Percentiles rank a stretch among this genome's conserved stretches.
Conservation (phyloP, 768 basidiomycete genomes). For the Mycena vulgaris region DNA sequence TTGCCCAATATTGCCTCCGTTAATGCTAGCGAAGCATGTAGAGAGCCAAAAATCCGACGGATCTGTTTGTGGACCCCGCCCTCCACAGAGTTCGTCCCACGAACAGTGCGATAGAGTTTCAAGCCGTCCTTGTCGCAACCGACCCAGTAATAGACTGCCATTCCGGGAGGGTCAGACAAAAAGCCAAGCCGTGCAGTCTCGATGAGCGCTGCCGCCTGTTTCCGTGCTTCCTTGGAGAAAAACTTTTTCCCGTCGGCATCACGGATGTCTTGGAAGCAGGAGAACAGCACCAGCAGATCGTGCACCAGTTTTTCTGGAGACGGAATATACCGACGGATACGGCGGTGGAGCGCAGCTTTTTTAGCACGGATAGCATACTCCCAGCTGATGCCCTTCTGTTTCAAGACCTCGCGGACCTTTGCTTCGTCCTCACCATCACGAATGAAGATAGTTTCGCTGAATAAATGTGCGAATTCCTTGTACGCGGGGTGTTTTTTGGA, state of each 20-base stretch:
- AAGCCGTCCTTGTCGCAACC: conserved; percentile 13
- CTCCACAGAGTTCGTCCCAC: conserved; percentile 23
- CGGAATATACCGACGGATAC: conserved; percentile 23
- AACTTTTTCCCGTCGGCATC: conserved; percentile 2
- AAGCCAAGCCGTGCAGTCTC: conserved; percentile 19
- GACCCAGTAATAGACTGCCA: conserved; percentile 13
- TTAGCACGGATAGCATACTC: conserved; percentile 21
- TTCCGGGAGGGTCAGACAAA: conserved; percentile 21
- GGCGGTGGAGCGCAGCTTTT: conserved; percentile 18
- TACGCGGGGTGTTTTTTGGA: conserved; percentile 29
- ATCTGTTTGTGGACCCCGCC: conserved; percentile 23
- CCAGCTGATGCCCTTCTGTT: conserved; percentile 23
- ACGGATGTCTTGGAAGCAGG: conserved; percentile 6
- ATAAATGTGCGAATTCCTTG: conserved; percentile 28
- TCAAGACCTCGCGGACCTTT: conserved; percentile 17
- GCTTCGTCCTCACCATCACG: conserved; percentile 26
- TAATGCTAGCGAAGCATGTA: conserved; percentile 1
- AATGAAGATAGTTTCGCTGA: conserved; percentile 27
- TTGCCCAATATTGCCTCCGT: conserved; percentile 22
- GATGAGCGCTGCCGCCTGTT: conserved; percentile 1
- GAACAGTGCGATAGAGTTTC: conserved; percentile 8
- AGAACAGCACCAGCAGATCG: conserved; percentile 8
- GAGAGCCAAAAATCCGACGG: conserved; percentile 21
- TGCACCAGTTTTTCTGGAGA: conserved; percentile 10
- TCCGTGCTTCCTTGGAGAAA: conserved; percentile 13